Base-by-base conservation (phyloP, 2,329 filamentous ascomycete species). In the Fusarium sp. region DNA sequence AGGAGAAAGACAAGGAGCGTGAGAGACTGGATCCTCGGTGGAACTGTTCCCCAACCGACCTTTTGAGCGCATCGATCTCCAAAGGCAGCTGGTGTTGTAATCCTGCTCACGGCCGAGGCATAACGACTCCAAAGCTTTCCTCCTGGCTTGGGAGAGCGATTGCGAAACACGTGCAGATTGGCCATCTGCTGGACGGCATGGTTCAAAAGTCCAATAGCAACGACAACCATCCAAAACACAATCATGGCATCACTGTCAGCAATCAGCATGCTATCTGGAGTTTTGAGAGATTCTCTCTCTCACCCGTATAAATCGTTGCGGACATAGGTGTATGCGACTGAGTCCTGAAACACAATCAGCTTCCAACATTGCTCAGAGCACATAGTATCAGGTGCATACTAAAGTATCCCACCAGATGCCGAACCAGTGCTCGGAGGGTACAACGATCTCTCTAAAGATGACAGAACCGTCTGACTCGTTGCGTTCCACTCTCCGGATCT, bases 1-100 rank as follows among this genome's bases (percentile, higher is more conserved):
- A 73, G 1, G 4, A 77, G 55, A 38, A 81, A 81, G 0, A 62
- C 57, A 0, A 72, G 4, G 3, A 81, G 67, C 1, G 77, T 78
- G 0, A 80, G 56, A 1, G 73, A 76, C 59, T 82, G 77, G n/a
- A 80, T 65, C 4, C 78, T 69, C 0, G 78, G 76, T 0, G 79
- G 79, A 1, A 81, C 72, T 0, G 79, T 80, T 49, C 75, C 78
- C 73, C 78, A 81, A 27, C 78, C 77, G 4, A 79, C 72, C 19
- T 78, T 77, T 36, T 80, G 77, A 0, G 79, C 74, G 47, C 74
- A 78, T 14, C 72, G 71, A 31, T 76, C 70, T 1, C 80, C 80
- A 42, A 82, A 80, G 0, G 78, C 76, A 0, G 80, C 79, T 0
- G 79, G 79, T 0, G 79, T 56, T 0, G 71, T 67, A 0, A 80